Conservation (phyloP, 257 asterid species). For the Nicotiana sylvestris region DNA sequence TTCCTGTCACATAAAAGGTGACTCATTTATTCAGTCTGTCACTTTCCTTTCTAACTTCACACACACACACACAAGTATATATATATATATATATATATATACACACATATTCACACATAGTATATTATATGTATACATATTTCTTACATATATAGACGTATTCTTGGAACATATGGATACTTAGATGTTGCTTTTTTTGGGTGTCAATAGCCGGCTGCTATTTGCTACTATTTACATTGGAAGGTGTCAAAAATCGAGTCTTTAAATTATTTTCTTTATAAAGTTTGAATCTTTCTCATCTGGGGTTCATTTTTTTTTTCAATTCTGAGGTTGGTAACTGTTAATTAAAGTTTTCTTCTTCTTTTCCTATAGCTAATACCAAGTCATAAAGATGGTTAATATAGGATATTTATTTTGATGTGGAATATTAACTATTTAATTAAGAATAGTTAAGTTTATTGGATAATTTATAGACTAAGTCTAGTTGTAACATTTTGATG, state of each 20-base stretch:
- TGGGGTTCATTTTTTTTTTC: neutral
- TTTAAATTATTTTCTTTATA: neutral
- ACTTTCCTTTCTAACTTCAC: neutral
- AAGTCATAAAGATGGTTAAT: neutral
- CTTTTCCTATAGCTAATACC: no score
- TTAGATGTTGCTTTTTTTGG: neutral
- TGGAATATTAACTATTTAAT: neutral
- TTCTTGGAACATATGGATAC: neutral
- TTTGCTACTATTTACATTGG: neutral
- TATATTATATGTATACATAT: no score
- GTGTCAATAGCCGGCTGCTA: slow-evolving; percentile 3
- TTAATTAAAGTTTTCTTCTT: neutral
- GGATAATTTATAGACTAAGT: neutral
- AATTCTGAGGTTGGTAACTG: slow-evolving; percentile 3
- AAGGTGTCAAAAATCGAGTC: neutral
- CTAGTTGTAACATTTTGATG: neutral
- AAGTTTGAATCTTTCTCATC: slow-evolving; percentile 7
- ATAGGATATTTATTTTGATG: neutral
- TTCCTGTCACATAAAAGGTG: neutral
- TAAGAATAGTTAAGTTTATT: neutral
- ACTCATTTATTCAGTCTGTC: neutral
- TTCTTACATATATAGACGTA: no score
- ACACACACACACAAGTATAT: neutral
- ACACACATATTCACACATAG: no score
- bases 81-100: neutral